A percentile compares a stretch with the other conserved stretches of the same genome.
Evolutionary conservation across 441 rosid species (phyloP).

Genomic region (Jatropha podagrica): DNA sequence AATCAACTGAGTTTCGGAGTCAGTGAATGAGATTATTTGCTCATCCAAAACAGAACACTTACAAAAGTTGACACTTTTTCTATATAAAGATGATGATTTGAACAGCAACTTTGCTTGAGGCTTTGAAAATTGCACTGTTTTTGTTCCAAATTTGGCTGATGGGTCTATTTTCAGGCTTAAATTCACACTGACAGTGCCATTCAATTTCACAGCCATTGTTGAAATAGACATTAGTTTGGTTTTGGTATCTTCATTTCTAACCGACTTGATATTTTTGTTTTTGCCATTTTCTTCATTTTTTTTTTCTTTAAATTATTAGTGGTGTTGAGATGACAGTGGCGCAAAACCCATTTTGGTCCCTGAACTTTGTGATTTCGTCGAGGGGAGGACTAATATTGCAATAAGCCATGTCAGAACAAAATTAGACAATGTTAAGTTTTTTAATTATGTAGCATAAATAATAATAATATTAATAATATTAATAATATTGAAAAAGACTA

Average conservation of each 20-base stretch:
- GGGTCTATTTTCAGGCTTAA: constrained; percentile 16
- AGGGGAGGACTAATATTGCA: too few relatives aligned
- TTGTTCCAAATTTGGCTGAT: constrained; percentile 11
- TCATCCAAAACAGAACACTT: constrained; percentile 46
- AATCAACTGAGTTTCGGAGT: constrained; percentile 63
- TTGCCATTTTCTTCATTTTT: background rate
- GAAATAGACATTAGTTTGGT: background rate
- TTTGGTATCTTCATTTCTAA: background rate
- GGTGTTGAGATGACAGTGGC: background rate
- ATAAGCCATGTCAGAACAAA: too few relatives aligned
- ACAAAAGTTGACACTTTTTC: constrained; percentile 16
- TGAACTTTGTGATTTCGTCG: too few relatives aligned
- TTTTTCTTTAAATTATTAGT: background rate
- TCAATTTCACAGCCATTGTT: constrained; percentile 34
- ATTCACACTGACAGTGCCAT: constrained; percentile 16
- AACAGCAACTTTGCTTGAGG: constrained; percentile 18
- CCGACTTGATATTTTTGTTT: too few relatives aligned
- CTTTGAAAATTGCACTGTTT: constrained; percentile 17
- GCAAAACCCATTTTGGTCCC: too few relatives aligned
- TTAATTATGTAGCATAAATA: too few relatives aligned
- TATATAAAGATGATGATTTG: background rate
- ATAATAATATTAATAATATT: too few relatives aligned
- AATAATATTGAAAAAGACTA: too few relatives aligned
- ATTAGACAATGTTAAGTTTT: too few relatives aligned
- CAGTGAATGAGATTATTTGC: constrained; percentile 46